Conservation (phyloP, 108 stramenopile species). For the Pseudonitzschia multistriata region DNA sequence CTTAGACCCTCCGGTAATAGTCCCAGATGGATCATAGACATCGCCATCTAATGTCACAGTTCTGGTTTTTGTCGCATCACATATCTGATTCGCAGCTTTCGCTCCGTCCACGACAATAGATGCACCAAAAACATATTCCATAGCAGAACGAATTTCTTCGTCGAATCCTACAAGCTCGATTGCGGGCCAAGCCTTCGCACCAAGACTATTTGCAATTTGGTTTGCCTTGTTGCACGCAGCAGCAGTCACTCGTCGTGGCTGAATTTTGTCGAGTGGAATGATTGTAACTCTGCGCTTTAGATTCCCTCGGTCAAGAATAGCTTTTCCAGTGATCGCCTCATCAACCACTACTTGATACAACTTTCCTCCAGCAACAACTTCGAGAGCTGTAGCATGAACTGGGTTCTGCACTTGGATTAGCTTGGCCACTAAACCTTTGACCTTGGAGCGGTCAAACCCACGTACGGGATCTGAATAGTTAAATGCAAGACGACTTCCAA, state of each 20-base stretch:
- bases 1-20: conserved; percentile 92
- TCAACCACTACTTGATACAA: conserved; percentile 98
- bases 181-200: conserved; percentile 81
- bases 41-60: conserved; percentile 97
- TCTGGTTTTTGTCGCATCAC: conserved; percentile 87
- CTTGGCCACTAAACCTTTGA: conserved; percentile 93
- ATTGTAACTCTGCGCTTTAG: conserved; percentile 93
- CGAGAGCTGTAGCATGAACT: conserved; percentile 89
- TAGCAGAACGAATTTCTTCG: conserved; percentile 89
- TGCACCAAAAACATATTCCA: conserved; percentile 95
- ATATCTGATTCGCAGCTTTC: conserved; percentile 89
- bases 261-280: conserved; percentile 96
- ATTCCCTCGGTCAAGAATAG: conserved; percentile 91
- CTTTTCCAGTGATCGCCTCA: conserved; percentile 93
- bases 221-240: conserved; percentile 49
- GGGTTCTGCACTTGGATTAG: conserved; percentile 82
- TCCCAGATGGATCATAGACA: conserved; percentile 96
- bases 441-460: conserved; percentile 91
- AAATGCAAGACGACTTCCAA: conserved; percentile 88
- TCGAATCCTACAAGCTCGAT: conserved; percentile 96
- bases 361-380: conserved; percentile 94
- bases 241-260: conserved; percentile 49
- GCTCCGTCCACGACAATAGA: conserved; percentile 89
- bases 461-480: conserved; percentile 89
- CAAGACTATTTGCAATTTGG: conserved; percentile 66